phyloP scores from a whole-genome alignment of 2,329 filamentous ascomycete genomes.

The Colletotrichum incanum region DNA sequence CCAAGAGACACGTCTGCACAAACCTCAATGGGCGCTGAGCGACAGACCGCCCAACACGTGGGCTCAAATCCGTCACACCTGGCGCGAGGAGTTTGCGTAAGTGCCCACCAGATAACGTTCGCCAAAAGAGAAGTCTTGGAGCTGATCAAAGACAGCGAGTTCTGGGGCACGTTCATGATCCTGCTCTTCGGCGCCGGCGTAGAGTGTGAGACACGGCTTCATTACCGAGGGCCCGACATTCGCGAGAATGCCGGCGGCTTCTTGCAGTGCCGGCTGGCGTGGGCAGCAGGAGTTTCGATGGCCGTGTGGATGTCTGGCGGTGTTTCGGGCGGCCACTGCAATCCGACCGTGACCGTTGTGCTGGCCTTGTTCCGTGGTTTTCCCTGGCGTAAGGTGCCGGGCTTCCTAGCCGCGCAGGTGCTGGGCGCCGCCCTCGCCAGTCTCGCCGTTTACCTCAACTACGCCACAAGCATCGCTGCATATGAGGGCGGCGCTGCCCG shows the following conservation, averaged over 20 bases:
- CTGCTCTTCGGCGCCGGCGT: conserved; percentile 40
- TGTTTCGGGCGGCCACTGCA: conserved; percentile 51
- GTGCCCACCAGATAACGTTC: not conserved
- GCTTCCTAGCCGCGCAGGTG: conserved; percentile 52
- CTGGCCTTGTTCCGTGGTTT: conserved; percentile 56
- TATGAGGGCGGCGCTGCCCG: conserved; percentile 52
- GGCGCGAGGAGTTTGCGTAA: conserved; percentile 40
- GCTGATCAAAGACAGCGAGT: conserved; percentile 25
- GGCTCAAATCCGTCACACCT: conserved; percentile 33
- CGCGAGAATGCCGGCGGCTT: conserved; percentile 37
- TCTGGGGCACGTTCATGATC: conserved; percentile 41
- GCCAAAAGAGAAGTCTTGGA: no score
- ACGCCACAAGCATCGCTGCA: conserved; percentile 48
- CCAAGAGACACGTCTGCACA: conserved; percentile 39
- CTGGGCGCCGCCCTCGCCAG: conserved; percentile 45
- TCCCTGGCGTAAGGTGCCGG: conserved; percentile 52
- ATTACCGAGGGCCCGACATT: conserved; percentile 31
- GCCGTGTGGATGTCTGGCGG: conserved; percentile 45
- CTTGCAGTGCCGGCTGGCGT: conserved; percentile 38
- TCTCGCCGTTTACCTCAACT: conserved; percentile 46
- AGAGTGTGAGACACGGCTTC: conserved; percentile 36
- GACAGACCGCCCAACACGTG: conserved; percentile 34
- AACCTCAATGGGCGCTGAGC: conserved; percentile 41
- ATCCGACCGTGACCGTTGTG: conserved; percentile 55
- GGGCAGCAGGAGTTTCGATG: conserved; percentile 37